Evolutionary conservation across 2,329 filamentous ascomycete species (phyloP).

Genomic region (Neurospora crassa): DNA sequence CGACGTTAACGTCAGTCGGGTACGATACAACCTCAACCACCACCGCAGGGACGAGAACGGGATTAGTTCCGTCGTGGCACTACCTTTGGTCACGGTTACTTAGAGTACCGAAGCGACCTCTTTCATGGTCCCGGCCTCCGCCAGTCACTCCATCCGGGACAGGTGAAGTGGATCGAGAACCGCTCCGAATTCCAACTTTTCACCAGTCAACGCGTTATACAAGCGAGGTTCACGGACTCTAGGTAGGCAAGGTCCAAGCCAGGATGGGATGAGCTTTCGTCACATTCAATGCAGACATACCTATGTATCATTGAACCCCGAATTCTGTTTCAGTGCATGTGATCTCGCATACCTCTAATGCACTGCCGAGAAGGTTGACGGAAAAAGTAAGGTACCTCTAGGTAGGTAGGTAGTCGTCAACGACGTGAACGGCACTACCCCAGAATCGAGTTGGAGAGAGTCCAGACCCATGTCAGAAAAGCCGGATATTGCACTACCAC

Average conservation of each 20-base stretch:
- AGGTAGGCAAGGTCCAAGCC: neutral
- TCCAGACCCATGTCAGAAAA: neutral
- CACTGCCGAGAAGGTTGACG: neutral
- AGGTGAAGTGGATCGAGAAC: neutral
- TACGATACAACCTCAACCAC: neutral
- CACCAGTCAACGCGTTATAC: neutral
- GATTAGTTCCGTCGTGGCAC: neutral
- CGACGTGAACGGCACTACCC: neutral
- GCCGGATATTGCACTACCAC: neutral
- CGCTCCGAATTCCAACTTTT: neutral
- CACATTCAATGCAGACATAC: neutral
- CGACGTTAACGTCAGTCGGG: neutral
- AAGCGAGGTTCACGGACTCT: too few species aligned
- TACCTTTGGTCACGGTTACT: too few species aligned
- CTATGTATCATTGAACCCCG: neutral
- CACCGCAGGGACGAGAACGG: neutral
- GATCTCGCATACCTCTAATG: neutral
- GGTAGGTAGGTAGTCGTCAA: neutral
- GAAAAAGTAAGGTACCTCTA: neutral
- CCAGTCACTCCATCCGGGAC: neutral
- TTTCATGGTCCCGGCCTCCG: neutral
- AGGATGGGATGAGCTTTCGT: neutral
- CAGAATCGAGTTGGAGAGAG: neutral
- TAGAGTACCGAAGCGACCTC: neutral
- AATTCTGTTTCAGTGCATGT: neutral